Base-by-base conservation (phyloP, 306 rosid genomes). In the Vicia villosa region DNA sequence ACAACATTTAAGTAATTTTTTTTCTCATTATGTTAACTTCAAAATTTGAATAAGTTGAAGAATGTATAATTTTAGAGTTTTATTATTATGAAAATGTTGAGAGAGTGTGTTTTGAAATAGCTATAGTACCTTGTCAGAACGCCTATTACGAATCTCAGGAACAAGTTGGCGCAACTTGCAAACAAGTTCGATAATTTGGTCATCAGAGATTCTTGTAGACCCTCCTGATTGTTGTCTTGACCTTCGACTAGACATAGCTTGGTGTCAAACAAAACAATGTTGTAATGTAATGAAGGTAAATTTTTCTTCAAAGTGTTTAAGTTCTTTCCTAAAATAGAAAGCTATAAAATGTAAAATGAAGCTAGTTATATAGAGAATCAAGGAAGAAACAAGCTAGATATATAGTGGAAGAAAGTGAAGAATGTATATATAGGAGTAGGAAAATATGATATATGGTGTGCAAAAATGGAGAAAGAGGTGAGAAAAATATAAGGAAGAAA, bases 91-190 rank as follows among this genome's bases (percentile, higher is more conserved):
- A 32, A 32, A 32, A 32, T 0, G 1, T 8, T 6, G 37, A 34
- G 10, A 6, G 38, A 34, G 10, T 34, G 38, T 34, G 38, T 7
- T 7, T 34, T 34, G 38, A 34, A 34, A 34, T 7, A 46, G 10
- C 52, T 15, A 15, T 15, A 15, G 32, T 55, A 90, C 98, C 97
- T 88, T 94, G 66, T 82, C 82, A 46, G 98, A 81, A 65, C 92
- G 96, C 66, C 96, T 83, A 42, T 83, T 76, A 36, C 85, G 89
- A 68, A 94, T 88, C 90, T 94, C 98, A 51, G 98, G 98, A 73
- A 94, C 92, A 56, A 90, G 96, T 74, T 88, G 96, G 38, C 97
- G 97, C 81, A 94, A 79, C 87, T 90, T 90, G 73, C 95, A 86
- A 65, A 94, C 90, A 56, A 94, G 97, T 0, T 94, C 89, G 38